A percentile compares a stretch with the other conserved stretches of the same genome.
These are phyloP conservation scores for Mycena floridula DNA, from an alignment of 768 basidiomycete genomes.

Conservation along the genomic window DNA sequence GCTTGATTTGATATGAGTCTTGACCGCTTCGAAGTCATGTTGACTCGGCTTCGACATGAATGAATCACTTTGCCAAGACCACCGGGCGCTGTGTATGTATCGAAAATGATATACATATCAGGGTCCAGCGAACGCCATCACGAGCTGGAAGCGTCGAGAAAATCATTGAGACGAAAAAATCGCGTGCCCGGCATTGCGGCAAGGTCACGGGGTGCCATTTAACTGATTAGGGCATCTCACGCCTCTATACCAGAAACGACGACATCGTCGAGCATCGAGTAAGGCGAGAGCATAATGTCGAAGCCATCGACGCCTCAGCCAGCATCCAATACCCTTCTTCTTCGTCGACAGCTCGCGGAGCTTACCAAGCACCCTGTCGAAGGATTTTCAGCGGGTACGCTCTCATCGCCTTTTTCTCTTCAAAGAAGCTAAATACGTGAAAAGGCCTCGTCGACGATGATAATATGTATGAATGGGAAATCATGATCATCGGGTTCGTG, in stretches of 20 bases:
- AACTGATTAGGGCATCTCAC: neutral
- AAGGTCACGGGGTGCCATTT: neutral
- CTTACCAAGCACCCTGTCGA: constrained; percentile 91
- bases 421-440: constrained; percentile 20
- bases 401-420: constrained; percentile 16
- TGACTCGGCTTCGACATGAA: no score
- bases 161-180: no score
- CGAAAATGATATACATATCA: no score
- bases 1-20: no score
- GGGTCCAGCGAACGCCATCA: no score
- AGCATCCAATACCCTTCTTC: constrained; percentile 52
- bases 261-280: constrained; percentile 5
- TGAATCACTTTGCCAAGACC: no score
- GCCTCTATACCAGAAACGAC: neutral
- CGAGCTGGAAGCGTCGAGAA: no score
- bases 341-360: constrained; percentile 75
- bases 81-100: no score
- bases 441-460: constrained; percentile 89
- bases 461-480: constrained; percentile 95
- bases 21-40: no score
- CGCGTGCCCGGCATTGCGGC: no score
- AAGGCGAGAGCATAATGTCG: constrained; percentile 40
- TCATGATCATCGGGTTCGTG: constrained; percentile 86
- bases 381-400: constrained; percentile 89
- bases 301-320: constrained; percentile 32